A percentile compares a stretch with the other conserved stretches of the same genome.
phyloP scores from a whole-genome alignment of 805 yeast species.

The Scheffersomyces coipomensis region DNA sequence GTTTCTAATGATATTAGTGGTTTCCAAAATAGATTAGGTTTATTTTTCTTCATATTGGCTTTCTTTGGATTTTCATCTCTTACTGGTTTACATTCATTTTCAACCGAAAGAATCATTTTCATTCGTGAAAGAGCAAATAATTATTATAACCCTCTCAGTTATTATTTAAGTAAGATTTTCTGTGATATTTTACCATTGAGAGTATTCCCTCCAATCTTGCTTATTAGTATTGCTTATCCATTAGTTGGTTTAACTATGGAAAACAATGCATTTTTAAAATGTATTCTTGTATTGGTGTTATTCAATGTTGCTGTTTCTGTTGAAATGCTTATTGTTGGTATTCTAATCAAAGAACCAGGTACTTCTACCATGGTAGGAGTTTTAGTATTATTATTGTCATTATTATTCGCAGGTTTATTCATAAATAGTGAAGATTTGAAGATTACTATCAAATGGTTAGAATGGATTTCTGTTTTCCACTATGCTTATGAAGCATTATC shows the following conservation, averaged over 20 bases:
- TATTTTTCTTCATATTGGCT: slow-evolving; percentile 87
- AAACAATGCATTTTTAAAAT: slow-evolving; percentile 68
- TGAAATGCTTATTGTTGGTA: slow-evolving; percentile 85
- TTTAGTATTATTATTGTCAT: slow-evolving; percentile 75
- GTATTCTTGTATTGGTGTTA: slow-evolving; percentile 66
- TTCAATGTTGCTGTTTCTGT: slow-evolving; percentile 87
- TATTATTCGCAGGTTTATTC: slow-evolving; percentile 91
- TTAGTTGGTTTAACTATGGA: slow-evolving; percentile 83
- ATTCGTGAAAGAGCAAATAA: slow-evolving; percentile 93
- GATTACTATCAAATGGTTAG: slow-evolving; percentile 64
- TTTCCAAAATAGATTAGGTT: slow-evolving; percentile 91
- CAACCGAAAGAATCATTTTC: slow-evolving; percentile 84
- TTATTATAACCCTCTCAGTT: slow-evolving; percentile 85
- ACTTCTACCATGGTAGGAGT: slow-evolving; percentile 90
- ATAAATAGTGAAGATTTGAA: slow-evolving; percentile 68
- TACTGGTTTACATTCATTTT: slow-evolving; percentile 87
- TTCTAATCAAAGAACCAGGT: slow-evolving; percentile 82
- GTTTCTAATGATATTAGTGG: slow-evolving; percentile 90
- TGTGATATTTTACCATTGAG: slow-evolving; percentile 93
- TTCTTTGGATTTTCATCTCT: slow-evolving; percentile 92
- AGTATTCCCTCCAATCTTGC: slow-evolving; percentile 84
- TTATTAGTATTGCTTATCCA: slow-evolving; percentile 83
- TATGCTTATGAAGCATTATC: slow-evolving; percentile 92
- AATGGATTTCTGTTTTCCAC: slow-evolving; percentile 87
- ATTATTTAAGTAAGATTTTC: slow-evolving; percentile 78